Evolutionary conservation across 2,329 filamentous ascomycete species (phyloP).

Genomic region (Pseudogymnoascus sp.): DNA sequence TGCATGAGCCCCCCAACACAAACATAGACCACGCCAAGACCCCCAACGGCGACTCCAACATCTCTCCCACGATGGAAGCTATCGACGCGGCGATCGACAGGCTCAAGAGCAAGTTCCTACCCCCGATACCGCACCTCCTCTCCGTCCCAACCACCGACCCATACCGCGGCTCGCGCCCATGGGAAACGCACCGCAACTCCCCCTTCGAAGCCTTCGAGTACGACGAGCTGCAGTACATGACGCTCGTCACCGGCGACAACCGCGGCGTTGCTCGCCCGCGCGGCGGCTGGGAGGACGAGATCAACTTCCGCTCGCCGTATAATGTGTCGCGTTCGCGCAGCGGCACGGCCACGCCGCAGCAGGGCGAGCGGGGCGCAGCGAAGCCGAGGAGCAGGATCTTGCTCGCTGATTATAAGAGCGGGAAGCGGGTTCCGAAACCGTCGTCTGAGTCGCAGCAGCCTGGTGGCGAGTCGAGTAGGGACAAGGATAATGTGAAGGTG

Average conservation of each 20-base stretch:
- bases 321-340: constrained; percentile 20
- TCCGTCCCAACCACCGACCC: constrained; percentile 20
- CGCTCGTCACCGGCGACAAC: neutral
- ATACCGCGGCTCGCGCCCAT: constrained; percentile 17
- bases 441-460: neutral
- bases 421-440: constrained; percentile 1
- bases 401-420: constrained; percentile 24
- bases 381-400: constrained; percentile 24
- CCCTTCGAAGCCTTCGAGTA: constrained; percentile 19
- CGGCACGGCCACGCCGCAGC: constrained; percentile 23
- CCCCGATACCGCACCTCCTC: constrained; percentile 24
- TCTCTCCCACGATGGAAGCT: neutral
- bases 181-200: constrained; percentile 21
- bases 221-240: constrained; percentile 10
- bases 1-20: neutral
- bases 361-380: constrained; percentile 17
- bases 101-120: neutral
- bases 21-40: neutral
- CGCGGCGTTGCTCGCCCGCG: constrained; percentile 5
- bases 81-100: neutral
- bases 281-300: constrained; percentile 20
- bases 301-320: constrained; percentile 17
- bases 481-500: neutral
- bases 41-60: neutral
- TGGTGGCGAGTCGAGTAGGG: neutral